Evolutionary conservation across 108 stramenopile species (phyloP), one percentile per base, ranked within the genome.

Genomic region (Parietichytrium sp.): DNA sequence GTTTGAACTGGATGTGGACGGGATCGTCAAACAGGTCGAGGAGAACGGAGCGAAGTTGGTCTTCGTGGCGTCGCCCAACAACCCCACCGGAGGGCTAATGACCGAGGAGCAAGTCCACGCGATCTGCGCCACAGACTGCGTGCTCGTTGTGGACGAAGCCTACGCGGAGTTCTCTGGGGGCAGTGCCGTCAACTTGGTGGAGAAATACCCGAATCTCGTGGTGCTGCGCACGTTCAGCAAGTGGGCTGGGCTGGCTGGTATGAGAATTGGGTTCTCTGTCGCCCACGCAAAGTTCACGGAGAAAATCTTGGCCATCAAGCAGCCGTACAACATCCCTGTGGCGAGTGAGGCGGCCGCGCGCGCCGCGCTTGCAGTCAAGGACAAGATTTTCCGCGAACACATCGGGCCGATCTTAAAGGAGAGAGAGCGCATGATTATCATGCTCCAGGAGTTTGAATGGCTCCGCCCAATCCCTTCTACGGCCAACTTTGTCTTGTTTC

Each of bases 311-410:
- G 8, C 78, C 78, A 78, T 78, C 47, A 78, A 78, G 78, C 78
- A 78, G 78, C 78, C 78, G 18, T 78, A 78, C 78, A 78, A 78
- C 78, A 47, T 78, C 48, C 47, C 47, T 48, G 78, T 78, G 4
- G 78, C 45, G 4, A 47, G 47, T 4, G 78, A 78, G 13, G 78
- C 45, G 4, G 78, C 47, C 47, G 78, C 78, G 1, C 78, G 78
- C 20, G 78, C 78, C 7, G 78, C 78, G 4, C 78, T 78, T 7
- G 16, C 4, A 4, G 78, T 47, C 47, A 47, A 78, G 13, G 45
- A 47, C 45, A 47, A 47, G 0, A 47, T 78, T 6, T n/a, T 47
- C 18, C 18, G 49, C 4, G 45, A 78, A 48, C 78, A 78, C 6
- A 47, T 78, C 45, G 49, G 26, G 48, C 78, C 78, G 10, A 78